Base-by-base conservation (phyloP, 208 protist genomes). In the Trypanosoma congolense region DNA sequence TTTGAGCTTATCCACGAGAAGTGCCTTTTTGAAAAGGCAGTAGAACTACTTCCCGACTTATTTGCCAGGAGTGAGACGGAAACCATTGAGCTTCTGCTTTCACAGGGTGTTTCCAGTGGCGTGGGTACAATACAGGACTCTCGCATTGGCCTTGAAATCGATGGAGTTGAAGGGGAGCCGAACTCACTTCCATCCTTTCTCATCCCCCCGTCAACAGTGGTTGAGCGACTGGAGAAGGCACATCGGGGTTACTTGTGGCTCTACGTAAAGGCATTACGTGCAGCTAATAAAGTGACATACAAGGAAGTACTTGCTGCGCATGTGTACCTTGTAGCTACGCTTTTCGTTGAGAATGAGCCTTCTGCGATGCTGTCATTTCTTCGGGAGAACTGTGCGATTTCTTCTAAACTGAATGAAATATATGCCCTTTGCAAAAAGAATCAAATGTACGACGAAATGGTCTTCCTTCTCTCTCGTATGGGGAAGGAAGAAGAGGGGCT, bases 401-500 rank as follows among this genome's bases (percentile, higher is more conserved):
- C 89, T 14, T 66, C 77, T 44, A 68, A 65, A 14, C 72, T 83
- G 18, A 75, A 77, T 29, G 85, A 86, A 35, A 67, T 90, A 50
- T 80, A 85, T 47, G 77, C 70, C 19, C 56, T 93, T 24, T 93
- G 86, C 59, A 61, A 65, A 54, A 80, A 83, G 47, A 56, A 80
- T 35, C 60, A 79, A 33, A 58, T 82, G 26, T 49, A 79, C 21
- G 86, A 93, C 36, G 81, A 78, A 44, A 71, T 76, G 52, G 69
- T 83, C n/a, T 87, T 90, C 53, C 46, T 93, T 2, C 55, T 90
- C 21, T 65, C 73, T 28, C 73, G 80, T 38, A 83, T 93, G 69
- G 86, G 86, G 10, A 75, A 73, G 46, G 80, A 90, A 60, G 79
- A 88, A 44, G 82, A 93, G 63, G 81, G 79, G 18, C 58, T 93